Evolutionary conservation across 1,139 yeast species (phyloP).

Genomic region (Blastobotrys apis): DNA sequence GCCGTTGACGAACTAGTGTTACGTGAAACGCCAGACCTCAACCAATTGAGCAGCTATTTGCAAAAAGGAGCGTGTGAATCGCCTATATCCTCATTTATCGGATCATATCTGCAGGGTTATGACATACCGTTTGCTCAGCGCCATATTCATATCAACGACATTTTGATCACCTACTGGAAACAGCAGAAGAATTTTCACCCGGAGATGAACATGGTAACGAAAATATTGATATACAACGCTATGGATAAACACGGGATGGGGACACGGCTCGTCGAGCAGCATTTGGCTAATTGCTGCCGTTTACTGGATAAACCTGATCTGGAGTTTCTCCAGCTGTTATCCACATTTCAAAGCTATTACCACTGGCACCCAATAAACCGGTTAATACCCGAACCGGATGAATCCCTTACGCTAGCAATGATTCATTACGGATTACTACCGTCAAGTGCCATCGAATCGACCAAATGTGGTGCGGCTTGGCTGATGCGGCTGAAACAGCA

Average conservation of each 20-base stretch:
- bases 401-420: background rate
- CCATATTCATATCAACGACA: background rate
- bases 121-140: too few species aligned
- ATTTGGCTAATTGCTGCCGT: background rate
- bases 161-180: background rate
- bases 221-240: slow-evolving; percentile 1
- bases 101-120: too few species aligned
- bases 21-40: too few species aligned
- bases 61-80: too few species aligned
- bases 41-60: too few species aligned
- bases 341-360: background rate
- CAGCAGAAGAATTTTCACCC: background rate
- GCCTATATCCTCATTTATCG: too few species aligned
- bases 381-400: background rate
- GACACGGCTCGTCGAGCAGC: background rate
- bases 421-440: background rate
- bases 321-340: background rate
- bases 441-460: background rate
- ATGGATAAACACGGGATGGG: background rate
- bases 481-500: background rate
- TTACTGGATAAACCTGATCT: background rate
- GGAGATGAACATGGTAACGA: background rate
- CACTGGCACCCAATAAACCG: background rate
- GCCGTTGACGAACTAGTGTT: slow-evolving; percentile 7
- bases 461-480: slow-evolving; percentile 1